Conservation (phyloP, 108 stramenopile species). For the Pseudonitzschia multiseries region DNA sequence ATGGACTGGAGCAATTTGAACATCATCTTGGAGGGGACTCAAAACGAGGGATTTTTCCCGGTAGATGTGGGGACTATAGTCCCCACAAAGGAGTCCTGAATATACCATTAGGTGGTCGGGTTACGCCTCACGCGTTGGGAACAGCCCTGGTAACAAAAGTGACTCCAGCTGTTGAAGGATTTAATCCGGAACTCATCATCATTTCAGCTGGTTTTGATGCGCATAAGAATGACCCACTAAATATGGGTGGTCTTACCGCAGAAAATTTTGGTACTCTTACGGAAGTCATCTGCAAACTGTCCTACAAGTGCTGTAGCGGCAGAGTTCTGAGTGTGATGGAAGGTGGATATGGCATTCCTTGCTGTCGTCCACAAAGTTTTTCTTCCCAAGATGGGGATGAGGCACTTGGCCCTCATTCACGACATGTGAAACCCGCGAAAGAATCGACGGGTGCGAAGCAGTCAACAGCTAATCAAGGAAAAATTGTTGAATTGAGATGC, state of each 20-base stretch:
- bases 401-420: neutral
- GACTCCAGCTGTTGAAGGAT: conserved; percentile 83
- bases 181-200: conserved; percentile 92
- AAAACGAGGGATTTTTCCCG: conserved; percentile 83
- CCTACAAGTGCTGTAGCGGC: conserved; percentile 87
- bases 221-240: conserved; percentile 88
- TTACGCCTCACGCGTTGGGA: conserved; percentile 75
- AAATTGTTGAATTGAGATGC: conserved; percentile 31
- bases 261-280: conserved; percentile 85
- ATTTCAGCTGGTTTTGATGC: conserved; percentile 96
- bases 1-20: conserved; percentile 50
- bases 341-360: conserved; percentile 97
- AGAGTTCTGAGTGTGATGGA: conserved; percentile 92
- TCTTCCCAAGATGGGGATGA: conserved; percentile 14
- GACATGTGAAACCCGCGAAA: neutral
- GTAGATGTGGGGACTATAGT: conserved; percentile 80
- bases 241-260: conserved; percentile 78
- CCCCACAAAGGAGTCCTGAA: conserved; percentile 87
- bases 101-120: conserved; percentile 77
- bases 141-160: conserved; percentile 72
- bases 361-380: conserved; percentile 53
- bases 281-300: conserved; percentile 82
- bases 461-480: neutral
- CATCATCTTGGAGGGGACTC: conserved; percentile 46
- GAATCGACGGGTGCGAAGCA: neutral